Percentiles rank a stretch among this genome's conserved stretches.
These are phyloP conservation scores for Saprolegnia parasitica DNA, from an alignment of 352 stramenopile species.

Conservation along the genomic window DNA sequence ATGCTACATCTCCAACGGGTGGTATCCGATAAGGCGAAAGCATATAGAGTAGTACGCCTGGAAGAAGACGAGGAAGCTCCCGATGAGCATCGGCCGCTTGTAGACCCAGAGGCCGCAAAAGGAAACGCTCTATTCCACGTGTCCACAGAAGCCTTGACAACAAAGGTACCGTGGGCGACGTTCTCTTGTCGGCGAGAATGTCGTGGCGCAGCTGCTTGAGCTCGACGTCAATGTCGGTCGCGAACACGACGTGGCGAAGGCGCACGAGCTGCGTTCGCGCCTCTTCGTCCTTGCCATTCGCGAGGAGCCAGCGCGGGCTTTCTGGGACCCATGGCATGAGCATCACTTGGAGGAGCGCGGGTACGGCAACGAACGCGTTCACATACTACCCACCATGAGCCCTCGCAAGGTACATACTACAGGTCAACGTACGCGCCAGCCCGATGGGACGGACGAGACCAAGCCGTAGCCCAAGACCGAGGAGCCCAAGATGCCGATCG, in stretches of 20 bases:
- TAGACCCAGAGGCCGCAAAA: conserved; percentile 55
- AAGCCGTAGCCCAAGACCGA: conserved; percentile 73
- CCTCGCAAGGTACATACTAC: not conserved
- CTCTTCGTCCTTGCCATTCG: conserved; percentile 42
- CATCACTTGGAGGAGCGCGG: conserved; percentile 55
- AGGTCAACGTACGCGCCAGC: conserved; percentile 56
- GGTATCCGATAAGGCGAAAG: not conserved
- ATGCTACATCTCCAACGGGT: conserved; percentile 38
- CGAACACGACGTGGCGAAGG: not conserved
- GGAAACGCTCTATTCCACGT: conserved; percentile 30
- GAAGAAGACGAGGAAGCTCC: conserved; percentile 71
- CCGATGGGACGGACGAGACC: conserved; percentile 68
- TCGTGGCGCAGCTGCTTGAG: conserved; percentile 53
- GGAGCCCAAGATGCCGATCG: conserved; percentile 79
- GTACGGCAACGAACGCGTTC: conserved; percentile 65
- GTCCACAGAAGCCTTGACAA: not conserved
- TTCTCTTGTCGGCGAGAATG: conserved; percentile 52
- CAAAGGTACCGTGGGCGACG: conserved; percentile 19
- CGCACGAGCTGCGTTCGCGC: conserved; percentile 32
- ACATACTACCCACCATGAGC: conserved; percentile 41
- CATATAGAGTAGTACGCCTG: conserved; percentile 44
- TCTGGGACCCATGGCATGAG: conserved; percentile 64
- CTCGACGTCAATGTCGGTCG: conserved; percentile 46
- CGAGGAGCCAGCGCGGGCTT: conserved; percentile 86
- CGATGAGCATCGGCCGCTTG: conserved; percentile 54